Percentiles rank a stretch among this genome's conserved stretches.
phyloP scores from a whole-genome alignment of 257 asterid genomes.

The Primulina tabacum region DNA sequence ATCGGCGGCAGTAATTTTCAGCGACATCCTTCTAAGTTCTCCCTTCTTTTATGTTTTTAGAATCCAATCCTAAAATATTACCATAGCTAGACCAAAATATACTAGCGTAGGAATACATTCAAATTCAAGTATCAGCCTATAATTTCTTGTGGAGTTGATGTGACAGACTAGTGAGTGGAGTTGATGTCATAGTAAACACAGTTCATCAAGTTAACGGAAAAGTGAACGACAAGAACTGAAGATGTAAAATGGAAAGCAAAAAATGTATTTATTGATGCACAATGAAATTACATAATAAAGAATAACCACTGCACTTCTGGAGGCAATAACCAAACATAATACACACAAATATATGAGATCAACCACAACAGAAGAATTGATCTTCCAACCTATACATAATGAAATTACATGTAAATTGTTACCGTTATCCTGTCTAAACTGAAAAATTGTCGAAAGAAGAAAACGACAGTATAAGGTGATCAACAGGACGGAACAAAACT shows the following conservation, averaged over 20 bases:
- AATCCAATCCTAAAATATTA: no score
- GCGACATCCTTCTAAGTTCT: no score
- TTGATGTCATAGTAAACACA: neutral
- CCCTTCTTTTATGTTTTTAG: no score
- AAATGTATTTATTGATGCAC: neutral
- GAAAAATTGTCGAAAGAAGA: neutral
- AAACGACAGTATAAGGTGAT: conserved; percentile 14
- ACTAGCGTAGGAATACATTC: no score
- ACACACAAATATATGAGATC: conserved; percentile 25
- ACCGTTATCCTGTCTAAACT: conserved; percentile 32
- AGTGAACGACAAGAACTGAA: neutral
- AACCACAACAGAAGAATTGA: conserved; percentile 4
- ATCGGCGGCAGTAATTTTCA: no score
- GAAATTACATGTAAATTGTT: conserved; percentile 25
- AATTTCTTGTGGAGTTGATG: neutral
- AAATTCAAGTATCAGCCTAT: no score
- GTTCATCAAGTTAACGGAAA: neutral
- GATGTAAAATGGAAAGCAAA: neutral
- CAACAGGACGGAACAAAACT: conserved; percentile 1
- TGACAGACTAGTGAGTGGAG: neutral
- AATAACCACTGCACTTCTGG: no score
- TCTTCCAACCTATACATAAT: conserved; percentile 8
- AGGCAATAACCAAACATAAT: neutral
- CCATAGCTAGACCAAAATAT: no score
- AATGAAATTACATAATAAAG: no score